phyloP scores from a whole-genome alignment of 108 stramenopile species.

The Nannochloropsis gaditana region DNA sequence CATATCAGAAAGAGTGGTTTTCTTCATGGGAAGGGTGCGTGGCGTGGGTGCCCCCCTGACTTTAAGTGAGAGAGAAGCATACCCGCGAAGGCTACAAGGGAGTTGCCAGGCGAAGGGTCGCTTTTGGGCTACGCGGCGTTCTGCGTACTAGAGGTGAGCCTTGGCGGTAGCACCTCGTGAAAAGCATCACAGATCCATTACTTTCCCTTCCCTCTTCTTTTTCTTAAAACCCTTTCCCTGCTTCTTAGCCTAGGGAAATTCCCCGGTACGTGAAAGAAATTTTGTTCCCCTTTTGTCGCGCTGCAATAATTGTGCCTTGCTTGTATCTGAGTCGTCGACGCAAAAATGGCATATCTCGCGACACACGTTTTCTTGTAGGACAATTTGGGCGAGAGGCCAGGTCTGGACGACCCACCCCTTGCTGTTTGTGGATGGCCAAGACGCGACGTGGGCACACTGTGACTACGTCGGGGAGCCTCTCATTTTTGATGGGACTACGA shows the following conservation, averaged over 20 bases:
- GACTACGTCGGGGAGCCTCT: background rate
- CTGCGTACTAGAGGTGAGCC: background rate
- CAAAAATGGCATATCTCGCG: no score
- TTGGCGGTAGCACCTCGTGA: no score
- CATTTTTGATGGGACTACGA: slow-evolving; percentile 12
- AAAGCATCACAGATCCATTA: no score
- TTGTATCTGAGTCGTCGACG: no score
- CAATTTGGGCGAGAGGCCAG: slow-evolving; percentile 1
- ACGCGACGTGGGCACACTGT: background rate
- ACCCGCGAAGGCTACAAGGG: slow-evolving; percentile 12
- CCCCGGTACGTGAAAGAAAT: background rate
- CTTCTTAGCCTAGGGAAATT: background rate
- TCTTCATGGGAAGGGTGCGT: background rate
- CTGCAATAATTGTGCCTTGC: no score
- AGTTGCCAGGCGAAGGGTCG: slow-evolving; percentile 15
- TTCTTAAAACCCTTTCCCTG: no score
- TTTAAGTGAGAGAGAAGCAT: background rate
- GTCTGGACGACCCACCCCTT: background rate
- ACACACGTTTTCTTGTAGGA: background rate
- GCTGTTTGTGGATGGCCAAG: background rate
- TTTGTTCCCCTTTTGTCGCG: no score
- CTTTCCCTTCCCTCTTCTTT: no score
- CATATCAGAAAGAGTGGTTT: background rate
- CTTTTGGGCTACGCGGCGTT: slow-evolving; percentile 15
- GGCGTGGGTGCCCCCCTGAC: background rate